phyloP scores from a whole-genome alignment of 2,329 filamentous ascomycete species.

The Ilyonectria destructans region DNA sequence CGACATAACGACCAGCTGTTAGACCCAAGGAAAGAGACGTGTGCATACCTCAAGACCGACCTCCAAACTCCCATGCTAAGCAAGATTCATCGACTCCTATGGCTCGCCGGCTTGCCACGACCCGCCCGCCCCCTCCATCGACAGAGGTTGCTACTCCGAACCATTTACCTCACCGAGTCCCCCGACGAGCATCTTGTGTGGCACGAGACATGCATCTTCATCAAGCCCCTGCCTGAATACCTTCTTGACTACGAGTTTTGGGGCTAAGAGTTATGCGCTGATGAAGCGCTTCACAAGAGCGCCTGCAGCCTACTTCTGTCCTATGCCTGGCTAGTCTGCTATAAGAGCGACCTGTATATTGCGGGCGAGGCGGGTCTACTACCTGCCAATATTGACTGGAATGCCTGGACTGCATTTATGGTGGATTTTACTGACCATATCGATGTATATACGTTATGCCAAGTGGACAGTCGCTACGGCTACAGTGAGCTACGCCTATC shows the following conservation, averaged over 20 bases:
- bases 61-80: too few species aligned
- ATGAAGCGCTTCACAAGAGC: background rate
- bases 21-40: too few species aligned
- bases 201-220: background rate
- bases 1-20: too few species aligned
- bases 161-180: background rate
- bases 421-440: slow-evolving; percentile 48
- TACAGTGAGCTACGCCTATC: slow-evolving; percentile 61
- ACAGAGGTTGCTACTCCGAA: background rate
- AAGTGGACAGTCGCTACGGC: slow-evolving; percentile 56
- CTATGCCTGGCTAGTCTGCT: slow-evolving; percentile 53
- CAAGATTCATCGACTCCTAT: background rate
- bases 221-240: background rate
- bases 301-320: slow-evolving; percentile 51
- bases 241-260: background rate
- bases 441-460: slow-evolving; percentile 46
- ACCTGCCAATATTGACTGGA: slow-evolving; percentile 56
- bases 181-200: background rate
- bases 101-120: too few species aligned
- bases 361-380: slow-evolving; percentile 55
- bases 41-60: too few species aligned
- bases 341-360: slow-evolving; percentile 57
- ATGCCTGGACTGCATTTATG: too few species aligned
- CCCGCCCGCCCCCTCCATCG: background rate
- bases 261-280: background rate